phyloP scores from a whole-genome alignment of 2,329 filamentous ascomycete species.

The Atkinsonella hypoxylon region DNA sequence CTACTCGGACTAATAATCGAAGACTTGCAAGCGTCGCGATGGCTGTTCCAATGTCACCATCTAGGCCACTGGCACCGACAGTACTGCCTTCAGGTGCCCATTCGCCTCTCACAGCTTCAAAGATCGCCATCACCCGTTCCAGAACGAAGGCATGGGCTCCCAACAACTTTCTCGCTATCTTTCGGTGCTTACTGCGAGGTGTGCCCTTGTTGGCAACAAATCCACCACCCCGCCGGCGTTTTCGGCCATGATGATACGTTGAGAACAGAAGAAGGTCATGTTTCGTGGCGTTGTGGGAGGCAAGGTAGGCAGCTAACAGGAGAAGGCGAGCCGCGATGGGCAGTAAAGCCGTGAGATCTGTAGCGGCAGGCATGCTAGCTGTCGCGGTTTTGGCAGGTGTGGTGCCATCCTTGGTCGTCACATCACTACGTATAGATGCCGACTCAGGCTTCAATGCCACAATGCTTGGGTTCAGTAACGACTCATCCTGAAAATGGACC shows the following conservation, averaged over 20 bases:
- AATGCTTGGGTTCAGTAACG: conserved; percentile 55
- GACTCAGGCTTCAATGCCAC: conserved; percentile 21
- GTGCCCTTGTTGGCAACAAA: conserved; percentile 21
- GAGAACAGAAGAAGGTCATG: conserved; percentile 67
- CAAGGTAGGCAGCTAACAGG: conserved; percentile 66
- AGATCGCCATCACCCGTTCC: conserved; percentile 69
- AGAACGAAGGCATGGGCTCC: conserved; percentile 67
- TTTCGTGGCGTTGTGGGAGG: conserved; percentile 66
- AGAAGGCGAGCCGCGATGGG: conserved; percentile 64
- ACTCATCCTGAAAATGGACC: conserved; percentile 60
- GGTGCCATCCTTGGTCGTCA: neutral
- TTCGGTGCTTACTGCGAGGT: conserved; percentile 44
- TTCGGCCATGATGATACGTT: conserved; percentile 47
- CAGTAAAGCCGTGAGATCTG: conserved; percentile 44
- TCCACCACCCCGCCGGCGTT: conserved; percentile 37
- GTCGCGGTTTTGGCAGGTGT: neutral
- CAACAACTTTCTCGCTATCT: conserved; percentile 65
- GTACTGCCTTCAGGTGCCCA: conserved; percentile 28
- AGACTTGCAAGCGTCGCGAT: conserved; percentile 64
- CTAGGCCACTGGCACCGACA: conserved; percentile 24
- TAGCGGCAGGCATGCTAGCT: conserved; percentile 7
- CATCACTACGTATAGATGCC: neutral
- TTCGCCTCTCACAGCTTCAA: conserved; percentile 50
- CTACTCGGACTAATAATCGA: conserved; percentile 55
- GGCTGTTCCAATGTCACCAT: conserved; percentile 48